Evolutionary conservation across 805 yeast species (phyloP).

Genomic region (Saturnispora gosingensis): DNA sequence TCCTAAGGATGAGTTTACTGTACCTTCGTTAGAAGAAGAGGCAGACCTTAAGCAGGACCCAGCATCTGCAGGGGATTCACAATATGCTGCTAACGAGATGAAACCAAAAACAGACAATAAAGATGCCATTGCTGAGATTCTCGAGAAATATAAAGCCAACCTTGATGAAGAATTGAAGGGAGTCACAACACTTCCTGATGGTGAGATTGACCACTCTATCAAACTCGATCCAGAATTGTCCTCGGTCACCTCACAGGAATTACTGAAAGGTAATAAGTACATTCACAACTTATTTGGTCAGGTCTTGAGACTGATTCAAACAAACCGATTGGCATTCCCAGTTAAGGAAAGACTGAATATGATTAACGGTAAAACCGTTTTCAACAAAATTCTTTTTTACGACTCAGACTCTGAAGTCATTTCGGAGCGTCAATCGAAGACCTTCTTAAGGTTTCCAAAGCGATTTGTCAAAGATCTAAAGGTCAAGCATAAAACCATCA

Average conservation of each 20-base stretch:
- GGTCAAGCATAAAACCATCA: conserved; percentile 37
- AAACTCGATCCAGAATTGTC: conserved; percentile 18
- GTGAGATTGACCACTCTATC: conserved; percentile 18
- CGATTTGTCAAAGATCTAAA: conserved; percentile 38
- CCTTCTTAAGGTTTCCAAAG: conserved; percentile 20
- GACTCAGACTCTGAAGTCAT: conserved; percentile 8
- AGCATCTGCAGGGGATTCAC: neutral
- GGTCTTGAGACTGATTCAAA: conserved; percentile 23
- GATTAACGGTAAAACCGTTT: conserved; percentile 17
- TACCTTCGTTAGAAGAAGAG: conserved; percentile 4
- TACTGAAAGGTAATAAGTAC: conserved; percentile 22
- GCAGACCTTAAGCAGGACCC: conserved; percentile 2
- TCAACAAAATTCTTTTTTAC: conserved; percentile 11
- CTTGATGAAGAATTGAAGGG: neutral
- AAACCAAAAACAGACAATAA: neutral
- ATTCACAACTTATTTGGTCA: conserved; percentile 23
- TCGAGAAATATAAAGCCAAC: neutral
- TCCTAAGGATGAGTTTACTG: neutral
- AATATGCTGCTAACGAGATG: conserved; percentile 4
- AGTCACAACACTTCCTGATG: neutral
- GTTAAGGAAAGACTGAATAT: conserved; percentile 23
- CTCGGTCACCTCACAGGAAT: conserved; percentile 19
- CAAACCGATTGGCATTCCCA: conserved; percentile 24
- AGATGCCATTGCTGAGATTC: neutral
- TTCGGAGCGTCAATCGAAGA: conserved; percentile 5